A percentile compares a stretch with the other conserved stretches of the same genome.
Conservation (phyloP, 2,329 filamentous ascomycete species). For the Septoria linicola region DNA sequence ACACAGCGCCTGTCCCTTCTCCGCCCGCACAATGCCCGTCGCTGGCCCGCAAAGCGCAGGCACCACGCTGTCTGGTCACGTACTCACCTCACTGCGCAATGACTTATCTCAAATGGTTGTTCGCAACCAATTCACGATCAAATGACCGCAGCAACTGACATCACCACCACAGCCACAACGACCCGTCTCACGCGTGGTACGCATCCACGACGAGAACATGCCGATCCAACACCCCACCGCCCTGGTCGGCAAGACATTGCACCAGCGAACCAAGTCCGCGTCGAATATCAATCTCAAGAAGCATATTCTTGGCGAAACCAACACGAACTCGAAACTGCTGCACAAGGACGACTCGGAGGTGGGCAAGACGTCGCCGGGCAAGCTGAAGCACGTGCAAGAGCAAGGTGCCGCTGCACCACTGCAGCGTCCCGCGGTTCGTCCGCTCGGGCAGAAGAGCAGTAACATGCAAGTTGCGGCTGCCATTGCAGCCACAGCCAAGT, state of each 20-base stretch:
- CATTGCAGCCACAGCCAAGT: conserved; percentile 15
- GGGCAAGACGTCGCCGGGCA: conserved; percentile 47
- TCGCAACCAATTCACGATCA: conserved; percentile 15
- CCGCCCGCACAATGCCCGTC: no score
- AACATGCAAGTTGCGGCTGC: conserved; percentile 23
- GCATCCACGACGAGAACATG: conserved; percentile 70
- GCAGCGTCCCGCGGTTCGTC: conserved; percentile 63
- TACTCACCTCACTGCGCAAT: conserved; percentile 9
- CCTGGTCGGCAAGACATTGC: conserved; percentile 59
- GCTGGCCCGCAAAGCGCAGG: not conserved
- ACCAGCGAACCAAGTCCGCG: conserved; percentile 77
- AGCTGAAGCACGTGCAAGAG: conserved; percentile 38
- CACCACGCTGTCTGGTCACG: not conserved
- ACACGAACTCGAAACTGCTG: conserved; percentile 34
- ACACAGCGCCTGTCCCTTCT: not conserved
- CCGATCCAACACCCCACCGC: conserved; percentile 43
- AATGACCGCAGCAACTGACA: conserved; percentile 31
- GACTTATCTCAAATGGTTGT: not conserved
- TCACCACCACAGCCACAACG: conserved; percentile 63
- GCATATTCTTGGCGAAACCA: conserved; percentile 44
- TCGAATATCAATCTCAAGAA: conserved; percentile 25
- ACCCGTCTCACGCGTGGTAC: conserved; percentile 54
- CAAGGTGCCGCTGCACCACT: conserved; percentile 45
- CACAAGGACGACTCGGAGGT: conserved; percentile 59
- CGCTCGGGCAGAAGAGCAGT: conserved; percentile 40